Conservation (phyloP, 495 filamentous ascomycete genomes). For the Aspergillus cristatus region DNA sequence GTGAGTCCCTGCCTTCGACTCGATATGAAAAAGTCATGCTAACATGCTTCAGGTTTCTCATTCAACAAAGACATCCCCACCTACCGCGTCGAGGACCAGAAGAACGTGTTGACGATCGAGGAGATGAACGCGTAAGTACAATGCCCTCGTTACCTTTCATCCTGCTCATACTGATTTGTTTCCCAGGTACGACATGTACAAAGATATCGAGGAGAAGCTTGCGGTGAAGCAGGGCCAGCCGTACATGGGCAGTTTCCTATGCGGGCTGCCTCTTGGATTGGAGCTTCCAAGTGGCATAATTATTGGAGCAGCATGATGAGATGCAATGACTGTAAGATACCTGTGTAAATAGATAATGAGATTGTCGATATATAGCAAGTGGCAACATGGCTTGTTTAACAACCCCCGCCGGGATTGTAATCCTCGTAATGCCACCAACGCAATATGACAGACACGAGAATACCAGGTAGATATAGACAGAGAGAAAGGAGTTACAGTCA, state of each 20-base stretch:
- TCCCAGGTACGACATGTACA: slow-evolving; percentile 40
- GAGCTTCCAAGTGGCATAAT: neutral
- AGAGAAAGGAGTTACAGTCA: too few species aligned
- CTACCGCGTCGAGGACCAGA: slow-evolving; percentile 40
- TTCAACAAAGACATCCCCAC: slow-evolving; percentile 30
- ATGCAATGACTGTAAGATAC: too few species aligned
- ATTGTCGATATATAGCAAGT: too few species aligned
- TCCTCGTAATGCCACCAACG: too few species aligned
- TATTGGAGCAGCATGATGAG: slow-evolving; percentile 3
- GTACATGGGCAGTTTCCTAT: slow-evolving; percentile 16
- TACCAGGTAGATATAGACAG: too few species aligned
- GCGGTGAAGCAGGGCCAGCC: slow-evolving; percentile 12
- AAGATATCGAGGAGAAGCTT: slow-evolving; percentile 33
- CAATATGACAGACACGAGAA: too few species aligned
- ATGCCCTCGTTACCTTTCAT: too few species aligned
- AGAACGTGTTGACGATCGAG: slow-evolving; percentile 41
- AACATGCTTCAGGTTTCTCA: slow-evolving; percentile 25
- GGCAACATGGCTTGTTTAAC: too few species aligned
- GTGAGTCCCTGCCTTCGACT: slow-evolving; percentile 16
- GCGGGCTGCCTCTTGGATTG: slow-evolving; percentile 28
- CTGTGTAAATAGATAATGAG: too few species aligned
- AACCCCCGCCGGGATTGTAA: too few species aligned
- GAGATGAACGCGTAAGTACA: slow-evolving; percentile 42
- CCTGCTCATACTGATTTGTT: too few species aligned
- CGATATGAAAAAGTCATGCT: neutral